A percentile compares a stretch with the other conserved stretches of the same genome.
Evolutionary conservation across 208 protist species (phyloP).

Genomic region (Acanthamoeba lenticulata): DNA sequence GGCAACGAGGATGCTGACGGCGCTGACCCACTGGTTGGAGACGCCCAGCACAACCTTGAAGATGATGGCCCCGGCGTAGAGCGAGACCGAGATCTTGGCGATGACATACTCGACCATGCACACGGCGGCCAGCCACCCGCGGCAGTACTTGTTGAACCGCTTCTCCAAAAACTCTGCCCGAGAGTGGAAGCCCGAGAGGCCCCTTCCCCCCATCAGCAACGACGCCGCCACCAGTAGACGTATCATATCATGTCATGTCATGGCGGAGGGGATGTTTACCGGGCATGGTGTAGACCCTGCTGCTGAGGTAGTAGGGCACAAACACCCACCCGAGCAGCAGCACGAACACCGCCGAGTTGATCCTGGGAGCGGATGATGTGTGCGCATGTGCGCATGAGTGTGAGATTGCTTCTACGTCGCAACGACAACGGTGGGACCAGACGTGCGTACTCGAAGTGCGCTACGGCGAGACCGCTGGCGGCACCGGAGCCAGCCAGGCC

Average conservation of each 20-base stretch:
- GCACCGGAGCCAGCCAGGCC: constrained; percentile 57
- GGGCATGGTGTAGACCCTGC: constrained; percentile 62
- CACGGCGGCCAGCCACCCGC: constrained; percentile 40
- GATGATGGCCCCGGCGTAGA: constrained; percentile 56
- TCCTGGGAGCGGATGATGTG: neutral
- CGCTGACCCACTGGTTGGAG: constrained; percentile 18
- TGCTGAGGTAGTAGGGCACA: constrained; percentile 54
- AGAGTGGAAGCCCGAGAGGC: neutral
- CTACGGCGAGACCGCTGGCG: constrained; percentile 46
- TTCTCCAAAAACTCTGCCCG: constrained; percentile 20
- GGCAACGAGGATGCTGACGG: constrained; percentile 3
- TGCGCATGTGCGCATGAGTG: too few relatives aligned
- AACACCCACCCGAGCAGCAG: constrained; percentile 62
- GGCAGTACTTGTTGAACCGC: constrained; percentile 57
- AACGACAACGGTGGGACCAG: neutral
- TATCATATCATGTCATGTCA: neutral
- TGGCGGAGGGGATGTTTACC: neutral
- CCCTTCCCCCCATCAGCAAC: too few relatives aligned
- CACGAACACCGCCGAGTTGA: constrained; percentile 51
- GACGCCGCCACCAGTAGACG: neutral
- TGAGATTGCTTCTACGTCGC: too few relatives aligned
- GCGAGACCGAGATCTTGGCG: constrained; percentile 54
- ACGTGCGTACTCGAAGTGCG: constrained; percentile 35
- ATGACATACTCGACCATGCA: constrained; percentile 47
- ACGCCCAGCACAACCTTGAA: constrained; percentile 57